A percentile compares a stretch with the other conserved stretches of the same genome.
Conservation (phyloP, 2,329 filamentous ascomycete species). For the Gnomoniopsis sp. region DNA sequence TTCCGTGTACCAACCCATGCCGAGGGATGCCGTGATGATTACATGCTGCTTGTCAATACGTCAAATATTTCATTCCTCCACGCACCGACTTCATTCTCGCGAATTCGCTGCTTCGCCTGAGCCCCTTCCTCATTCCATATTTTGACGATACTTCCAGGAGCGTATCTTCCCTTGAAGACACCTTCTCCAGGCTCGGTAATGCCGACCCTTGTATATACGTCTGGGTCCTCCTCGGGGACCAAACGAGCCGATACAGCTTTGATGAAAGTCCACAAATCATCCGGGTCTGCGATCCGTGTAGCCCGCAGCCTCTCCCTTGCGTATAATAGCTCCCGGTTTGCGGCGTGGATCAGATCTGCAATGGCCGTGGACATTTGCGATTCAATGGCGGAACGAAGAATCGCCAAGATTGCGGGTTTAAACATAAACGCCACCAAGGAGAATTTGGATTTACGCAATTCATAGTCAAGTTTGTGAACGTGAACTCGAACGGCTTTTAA, state of each 20-base stretch:
- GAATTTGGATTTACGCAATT: conserved; percentile 70
- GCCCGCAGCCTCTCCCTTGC: conserved; percentile 84
- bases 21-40: neutral
- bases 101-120: conserved; percentile 67
- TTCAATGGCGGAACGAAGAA: conserved; percentile 77
- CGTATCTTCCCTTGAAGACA: conserved; percentile 80
- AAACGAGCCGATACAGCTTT: conserved; percentile 77
- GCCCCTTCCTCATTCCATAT: conserved; percentile 82
- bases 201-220: conserved; percentile 71
- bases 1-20: neutral
- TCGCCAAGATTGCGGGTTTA: conserved; percentile 77
- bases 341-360: conserved; percentile 62
- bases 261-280: conserved; percentile 77
- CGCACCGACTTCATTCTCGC: conserved; percentile 67
- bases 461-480: conserved; percentile 85
- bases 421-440: conserved; percentile 76
- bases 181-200: conserved; percentile 52
- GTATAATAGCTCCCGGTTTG: conserved; percentile 83
- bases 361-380: conserved; percentile 71
- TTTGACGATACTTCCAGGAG: conserved; percentile 84
- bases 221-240: conserved; percentile 68
- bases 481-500: conserved; percentile 73
- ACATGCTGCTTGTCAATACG: conserved; percentile 31
- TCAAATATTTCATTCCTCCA: conserved; percentile 88
- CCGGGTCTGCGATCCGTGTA: conserved; percentile 75